A percentile compares a stretch with the other conserved stretches of the same genome.
These are phyloP conservation scores for Diaporthe citriasiana DNA, from an alignment of 2,329 filamentous ascomycete species.

Conservation along the genomic window DNA sequence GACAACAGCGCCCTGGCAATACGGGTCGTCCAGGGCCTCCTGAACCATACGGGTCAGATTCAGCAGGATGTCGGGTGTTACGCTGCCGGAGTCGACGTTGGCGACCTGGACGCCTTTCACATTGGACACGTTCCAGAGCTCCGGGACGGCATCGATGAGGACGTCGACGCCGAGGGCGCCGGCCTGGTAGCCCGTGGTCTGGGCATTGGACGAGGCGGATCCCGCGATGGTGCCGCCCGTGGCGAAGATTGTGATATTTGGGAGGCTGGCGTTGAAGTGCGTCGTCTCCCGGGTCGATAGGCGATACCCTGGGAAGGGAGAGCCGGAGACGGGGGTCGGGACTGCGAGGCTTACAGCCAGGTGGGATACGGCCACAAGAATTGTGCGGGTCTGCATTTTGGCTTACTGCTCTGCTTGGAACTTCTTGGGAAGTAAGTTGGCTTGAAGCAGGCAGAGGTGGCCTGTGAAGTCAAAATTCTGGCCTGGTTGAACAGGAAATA, in stretches of 20 bases:
- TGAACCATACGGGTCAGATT: slow-evolving; percentile 64
- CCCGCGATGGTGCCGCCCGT: slow-evolving; percentile 73
- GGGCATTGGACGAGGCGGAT: slow-evolving; percentile 60
- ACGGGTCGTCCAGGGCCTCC: slow-evolving; percentile 58
- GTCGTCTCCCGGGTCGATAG: slow-evolving; percentile 29
- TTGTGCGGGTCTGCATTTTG: slow-evolving; percentile 14
- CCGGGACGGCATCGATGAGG: slow-evolving; percentile 68
- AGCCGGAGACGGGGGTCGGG: neutral
- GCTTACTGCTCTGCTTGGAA: slow-evolving; percentile 8
- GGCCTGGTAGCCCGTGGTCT: slow-evolving; percentile 61
- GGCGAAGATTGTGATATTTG: slow-evolving; percentile 70
- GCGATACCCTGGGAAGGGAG: neutral
- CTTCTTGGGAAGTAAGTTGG: neutral
- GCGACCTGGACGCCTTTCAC: slow-evolving; percentile 66
- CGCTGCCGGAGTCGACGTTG: slow-evolving; percentile 61
- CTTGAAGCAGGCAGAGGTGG: neutral
- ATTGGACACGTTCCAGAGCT: slow-evolving; percentile 67
- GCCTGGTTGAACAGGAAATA: neutral
- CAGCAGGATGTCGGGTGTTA: slow-evolving; percentile 66
- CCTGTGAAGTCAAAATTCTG: neutral
- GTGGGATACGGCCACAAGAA: slow-evolving; percentile 4
- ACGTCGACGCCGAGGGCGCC: slow-evolving; percentile 62
- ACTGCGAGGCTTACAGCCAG: slow-evolving; percentile 27
- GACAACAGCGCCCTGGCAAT: slow-evolving; percentile 66
- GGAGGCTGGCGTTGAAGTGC: slow-evolving; percentile 52